Evolutionary conservation across 129 eudicot species (phyloP).

Genomic region (Flaveria robusta): DNA sequence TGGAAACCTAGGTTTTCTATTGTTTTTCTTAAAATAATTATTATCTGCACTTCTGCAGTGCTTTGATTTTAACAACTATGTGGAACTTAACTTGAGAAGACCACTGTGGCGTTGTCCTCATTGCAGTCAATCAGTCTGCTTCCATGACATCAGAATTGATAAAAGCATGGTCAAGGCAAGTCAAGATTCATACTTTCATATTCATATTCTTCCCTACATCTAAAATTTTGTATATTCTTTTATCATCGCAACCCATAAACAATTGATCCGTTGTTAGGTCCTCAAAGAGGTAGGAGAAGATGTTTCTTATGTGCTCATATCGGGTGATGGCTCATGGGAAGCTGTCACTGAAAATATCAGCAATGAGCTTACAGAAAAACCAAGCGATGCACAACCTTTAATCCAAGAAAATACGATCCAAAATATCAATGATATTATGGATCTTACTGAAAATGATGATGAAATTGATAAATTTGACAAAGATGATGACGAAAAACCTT

Average conservation of each 20-base stretch:
- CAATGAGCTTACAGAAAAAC: constrained; percentile 41
- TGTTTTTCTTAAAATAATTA: neutral
- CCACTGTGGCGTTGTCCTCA: constrained; percentile 96
- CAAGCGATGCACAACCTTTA: constrained; percentile 36
- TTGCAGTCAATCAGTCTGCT: constrained; percentile 76
- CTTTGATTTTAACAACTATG: constrained; percentile 76
- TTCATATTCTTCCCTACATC: neutral
- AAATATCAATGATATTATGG: constrained; percentile 42
- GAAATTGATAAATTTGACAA: constrained; percentile 30
- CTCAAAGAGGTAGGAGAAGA: constrained; percentile 69
- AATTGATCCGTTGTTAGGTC: constrained; percentile 42
- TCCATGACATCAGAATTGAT: constrained; percentile 70
- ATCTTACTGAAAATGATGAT: constrained; percentile 64
- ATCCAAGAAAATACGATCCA: constrained; percentile 36
- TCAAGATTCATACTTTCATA: constrained; percentile 20
- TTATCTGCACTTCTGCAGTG: constrained; percentile 61
- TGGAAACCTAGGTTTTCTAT: constrained; percentile 6
- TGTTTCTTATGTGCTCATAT: constrained; percentile 53
- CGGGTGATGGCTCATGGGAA: constrained; percentile 77
- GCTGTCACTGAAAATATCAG: constrained; percentile 43
- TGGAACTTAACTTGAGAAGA: constrained; percentile 69
- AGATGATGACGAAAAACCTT: constrained; percentile 51
- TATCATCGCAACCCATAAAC: neutral
- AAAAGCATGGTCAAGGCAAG: constrained; percentile 82
- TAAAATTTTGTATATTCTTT: neutral